Evolutionary conservation across 331 rosid species (phyloP), one percentile per base, ranked within the genome.

Genomic region (Acacia concinna): DNA sequence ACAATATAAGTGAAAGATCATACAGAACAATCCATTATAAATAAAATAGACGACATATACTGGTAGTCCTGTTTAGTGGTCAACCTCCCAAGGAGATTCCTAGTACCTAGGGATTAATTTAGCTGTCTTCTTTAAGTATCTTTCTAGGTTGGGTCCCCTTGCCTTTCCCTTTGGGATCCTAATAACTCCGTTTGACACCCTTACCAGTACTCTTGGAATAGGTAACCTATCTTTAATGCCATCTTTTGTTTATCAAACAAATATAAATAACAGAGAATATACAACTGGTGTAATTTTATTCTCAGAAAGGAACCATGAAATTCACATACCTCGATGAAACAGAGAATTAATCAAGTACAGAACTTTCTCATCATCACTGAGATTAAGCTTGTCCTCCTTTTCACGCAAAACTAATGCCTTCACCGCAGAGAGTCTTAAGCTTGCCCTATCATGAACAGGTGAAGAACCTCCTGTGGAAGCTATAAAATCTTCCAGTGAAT

Each of bases 391-490:
- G 73, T 86, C 91, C 73, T 96, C 98, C 89, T 90, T 96, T 73
- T 91, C 99, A 68, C 90, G 93, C 72, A 93, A 81, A 76, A 96
- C 87, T 84, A 96, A 84, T 10, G 97, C 94, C 88, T 90, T 96
- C 86, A 96, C 84, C 2, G 93, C 85, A 67, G 96, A 89, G 80
- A 96, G 89, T 84, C 89, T 89, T 74, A 96, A 84, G 63, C 97
- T 90, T 20, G 90, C 75, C 85, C 89, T 93, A 81, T 93, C 99
- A 85, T 82, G 88, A 75, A 80, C 81, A 60, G 97, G 89, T 62
- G 93, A 93, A 69, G 94, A 88, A 78, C 78, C 81, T 76, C 83
- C 82, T 44, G 97, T 71, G 81, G 92, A 87, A 23, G 87, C 88
- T 82, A 86, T 70, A 79, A 90, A 86, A 81, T 92, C 97, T 77